These are phyloP conservation scores for Trametes cingulata DNA, from an alignment of 768 basidiomycete species.

Conservation along the genomic window DNA sequence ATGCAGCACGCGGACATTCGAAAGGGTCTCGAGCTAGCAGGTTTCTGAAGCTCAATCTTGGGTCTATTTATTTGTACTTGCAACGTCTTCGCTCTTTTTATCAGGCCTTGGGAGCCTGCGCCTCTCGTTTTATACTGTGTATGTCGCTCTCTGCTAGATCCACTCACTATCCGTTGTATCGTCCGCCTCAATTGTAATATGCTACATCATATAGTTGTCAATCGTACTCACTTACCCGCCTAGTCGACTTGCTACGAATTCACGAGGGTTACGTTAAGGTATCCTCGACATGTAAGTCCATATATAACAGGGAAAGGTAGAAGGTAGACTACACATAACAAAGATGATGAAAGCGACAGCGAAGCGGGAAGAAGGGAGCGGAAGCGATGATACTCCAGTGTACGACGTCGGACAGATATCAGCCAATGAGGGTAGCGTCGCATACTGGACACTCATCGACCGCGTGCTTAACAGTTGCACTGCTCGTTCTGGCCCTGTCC, in stretches of 20 bases:
- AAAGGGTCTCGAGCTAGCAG: slow-evolving; percentile 67
- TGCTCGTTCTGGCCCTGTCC: slow-evolving; percentile 57
- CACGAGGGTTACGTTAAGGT: background rate
- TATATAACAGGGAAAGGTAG: slow-evolving; percentile 17
- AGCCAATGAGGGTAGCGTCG: too few species aligned
- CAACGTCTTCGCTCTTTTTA: background rate
- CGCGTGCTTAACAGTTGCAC: slow-evolving; percentile 83
- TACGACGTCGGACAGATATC: too few species aligned
- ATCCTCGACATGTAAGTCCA: slow-evolving; percentile 20
- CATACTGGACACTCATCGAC: too few species aligned
- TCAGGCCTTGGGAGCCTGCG: slow-evolving; percentile 6
- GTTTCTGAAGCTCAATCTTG: slow-evolving; percentile 45
- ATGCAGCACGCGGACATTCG: slow-evolving; percentile 63
- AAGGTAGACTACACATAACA: slow-evolving; percentile 22
- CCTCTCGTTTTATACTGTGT: background rate
- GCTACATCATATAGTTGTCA: background rate
- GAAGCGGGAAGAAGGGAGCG: slow-evolving; percentile 33
- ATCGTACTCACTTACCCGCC: background rate
- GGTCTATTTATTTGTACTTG: slow-evolving; percentile 15
- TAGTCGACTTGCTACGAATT: too few species aligned
- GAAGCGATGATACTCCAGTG: too few species aligned
- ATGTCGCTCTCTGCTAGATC: slow-evolving; percentile 3
- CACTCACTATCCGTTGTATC: slow-evolving; percentile 7
- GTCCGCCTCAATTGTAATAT: slow-evolving; percentile 2
- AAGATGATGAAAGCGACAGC: slow-evolving; percentile 41